Base-by-base conservation (phyloP, 805 yeast species). In the Ogataea naganishii region DNA sequence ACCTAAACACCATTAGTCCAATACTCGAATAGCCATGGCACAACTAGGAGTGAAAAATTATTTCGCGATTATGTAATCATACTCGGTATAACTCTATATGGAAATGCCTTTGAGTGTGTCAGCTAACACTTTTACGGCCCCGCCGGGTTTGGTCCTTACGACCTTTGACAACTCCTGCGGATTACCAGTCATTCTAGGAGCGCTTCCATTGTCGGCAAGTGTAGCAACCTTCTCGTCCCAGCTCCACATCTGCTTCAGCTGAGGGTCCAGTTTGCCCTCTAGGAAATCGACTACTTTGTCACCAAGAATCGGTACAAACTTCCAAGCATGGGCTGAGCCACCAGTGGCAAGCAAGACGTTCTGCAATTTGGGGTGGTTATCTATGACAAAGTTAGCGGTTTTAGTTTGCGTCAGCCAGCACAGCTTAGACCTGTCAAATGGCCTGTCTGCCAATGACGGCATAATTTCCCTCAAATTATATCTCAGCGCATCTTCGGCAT, bases 271-370 rank as follows among this genome's bases (percentile, higher is more conserved):
- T 5, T 19, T 35, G 3, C 40, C 45, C 14, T 33, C 35, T 24
- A 45, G n/a, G 9, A 38, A 35, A 24, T 45, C 50, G 14, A 47
- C 42, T 10, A 45, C 34, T 24, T 47, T 47, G 31, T 47, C 49
- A 19, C 51, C 51, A 10, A 47, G 22, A 18, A 47, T 29, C 1
- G 49, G 46, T 14, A 47, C 49, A 33, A 46, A 44, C 27, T 47
- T 45, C 51, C 50, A 45, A 4, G 43, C 51, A 30, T 47, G 51
- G 3, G 46, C 50, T 7, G 50, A 47, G 13, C 50, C 51, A 18
- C 46, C 47, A 1, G 51, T 47, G 3, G 51, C 49, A 14, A 47
- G 9, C 10, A 45, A 19, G 11, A 47, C 46, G 24, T 42, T 42
- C 23, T 40, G 24, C 21, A 39, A 15, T 8, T 36, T 26, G 3